These are phyloP conservation scores for Fusarium anthophilum DNA, from an alignment of 2,329 filamentous ascomycete species.

Conservation along the genomic window DNA sequence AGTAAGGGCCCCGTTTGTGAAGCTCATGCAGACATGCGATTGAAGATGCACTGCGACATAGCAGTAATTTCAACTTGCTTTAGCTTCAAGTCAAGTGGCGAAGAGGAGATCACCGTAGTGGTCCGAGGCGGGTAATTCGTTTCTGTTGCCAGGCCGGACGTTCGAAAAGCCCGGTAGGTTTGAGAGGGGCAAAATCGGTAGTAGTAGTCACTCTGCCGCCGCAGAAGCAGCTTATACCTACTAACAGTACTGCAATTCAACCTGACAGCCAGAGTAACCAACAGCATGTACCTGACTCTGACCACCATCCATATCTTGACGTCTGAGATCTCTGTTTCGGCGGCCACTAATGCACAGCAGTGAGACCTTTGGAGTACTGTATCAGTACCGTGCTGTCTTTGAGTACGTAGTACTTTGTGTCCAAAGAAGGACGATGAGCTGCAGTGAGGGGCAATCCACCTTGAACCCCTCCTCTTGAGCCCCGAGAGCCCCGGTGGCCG, in stretches of 20 bases:
- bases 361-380: constrained; percentile 32
- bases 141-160: constrained; percentile 33
- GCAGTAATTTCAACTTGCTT: constrained; percentile 41
- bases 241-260: not conserved
- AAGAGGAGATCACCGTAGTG: constrained; percentile 40
- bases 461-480: constrained; percentile 31
- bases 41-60: constrained; percentile 39
- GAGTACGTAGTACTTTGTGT: constrained; percentile 23
- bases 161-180: constrained; percentile 25
- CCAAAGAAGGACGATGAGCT: constrained; percentile 25
- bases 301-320: constrained; percentile 39
- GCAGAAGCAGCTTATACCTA: constrained; percentile 7
- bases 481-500: constrained; percentile 28
- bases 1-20: constrained; percentile 33
- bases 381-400: constrained; percentile 28
- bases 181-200: constrained; percentile 32
- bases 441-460: constrained; percentile 33
- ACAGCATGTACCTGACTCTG: constrained; percentile 42
- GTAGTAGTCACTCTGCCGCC: constrained; percentile 3
- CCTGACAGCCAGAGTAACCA: not conserved
- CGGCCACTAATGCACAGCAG: constrained; percentile 48
- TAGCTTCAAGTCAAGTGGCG: constrained; percentile 42
- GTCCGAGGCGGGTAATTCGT: constrained; percentile 37
- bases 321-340: constrained; percentile 48
- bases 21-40: constrained; percentile 42